Evolutionary conservation across 2,329 filamentous ascomycete species (phyloP), one percentile per base, ranked within the genome.

Genomic region (Cordyceps cateniannulata): DNA sequence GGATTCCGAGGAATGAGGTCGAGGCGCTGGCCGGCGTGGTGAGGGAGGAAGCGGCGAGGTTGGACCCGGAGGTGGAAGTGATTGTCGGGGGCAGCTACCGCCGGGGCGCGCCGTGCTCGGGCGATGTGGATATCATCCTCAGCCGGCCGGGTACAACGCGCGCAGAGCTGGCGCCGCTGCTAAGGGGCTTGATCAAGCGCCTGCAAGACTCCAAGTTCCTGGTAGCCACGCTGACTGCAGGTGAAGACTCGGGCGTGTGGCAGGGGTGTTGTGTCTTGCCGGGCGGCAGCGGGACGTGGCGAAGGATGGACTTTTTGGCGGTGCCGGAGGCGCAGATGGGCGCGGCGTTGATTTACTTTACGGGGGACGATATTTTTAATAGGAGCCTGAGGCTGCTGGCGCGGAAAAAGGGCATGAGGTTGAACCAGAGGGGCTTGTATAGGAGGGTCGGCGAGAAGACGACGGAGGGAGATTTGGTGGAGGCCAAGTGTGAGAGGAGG

Each of bases 281-380:
- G 0, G 61, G 67, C 1, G 74, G 72, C 29, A 61, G 77, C 69
- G 63, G 72, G 50, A 71, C 83, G 1, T 96, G 91, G 92, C 82
- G 92, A 9, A 84, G 92, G 2, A 88, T 97, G 63, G 93, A 97
- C 70, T 82, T 97, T 22, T 77, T 97, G 1, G 81, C 96, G 4
- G 93, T 96, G 1, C 92, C 93, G 0, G 86, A 86, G 66, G 78
- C 83, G 2, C 87, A 96, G 72, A 80, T 91, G 55, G 93, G 93
- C 1, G 93, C 90, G 0, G 92, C 93, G 0, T 71, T 97, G 63
- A 82, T 97, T n/a, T 97, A 97, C 70, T 98, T 97, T 69, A 97
- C 93, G 0, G 93, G 93, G 1, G 95, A 97, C 66, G 93, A 96
- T 70, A 88, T 96, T 38, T 97, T 97, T 76, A 97, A 97, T 72